Evolutionary conservation across 805 yeast species (phyloP).

Genomic region (Zygotorulaspora florentina): DNA sequence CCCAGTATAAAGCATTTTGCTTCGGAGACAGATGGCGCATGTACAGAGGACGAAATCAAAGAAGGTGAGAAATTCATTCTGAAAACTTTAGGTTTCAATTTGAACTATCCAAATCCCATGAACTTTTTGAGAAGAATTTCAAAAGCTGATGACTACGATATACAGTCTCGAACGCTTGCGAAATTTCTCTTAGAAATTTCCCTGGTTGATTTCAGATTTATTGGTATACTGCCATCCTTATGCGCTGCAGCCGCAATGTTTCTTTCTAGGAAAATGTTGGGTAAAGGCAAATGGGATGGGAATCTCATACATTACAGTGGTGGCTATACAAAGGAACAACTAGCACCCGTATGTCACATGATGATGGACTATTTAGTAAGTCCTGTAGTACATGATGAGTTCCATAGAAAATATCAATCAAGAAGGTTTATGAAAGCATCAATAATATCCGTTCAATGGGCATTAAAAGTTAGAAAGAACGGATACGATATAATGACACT

Average conservation of each 20-base stretch:
- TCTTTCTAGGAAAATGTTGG: conserved; percentile 71
- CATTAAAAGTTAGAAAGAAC: conserved; percentile 47
- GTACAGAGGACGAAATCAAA: conserved; percentile 75
- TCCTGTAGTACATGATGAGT: conserved; percentile 87
- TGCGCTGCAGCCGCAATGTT: conserved; percentile 91
- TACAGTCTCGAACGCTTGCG: conserved; percentile 84
- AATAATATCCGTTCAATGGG: conserved; percentile 78
- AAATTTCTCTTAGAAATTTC: conserved; percentile 81
- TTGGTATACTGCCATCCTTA: conserved; percentile 73
- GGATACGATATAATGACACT: conserved; percentile 38
- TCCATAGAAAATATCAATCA: conserved; percentile 88
- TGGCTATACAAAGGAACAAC: conserved; percentile 70
- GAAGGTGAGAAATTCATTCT: conserved; percentile 81
- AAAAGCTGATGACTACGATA: conserved; percentile 90
- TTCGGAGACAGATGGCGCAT: conserved; percentile 80
- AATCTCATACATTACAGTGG: conserved; percentile 89
- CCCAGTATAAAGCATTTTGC: conserved; percentile 87
- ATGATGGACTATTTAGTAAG: conserved; percentile 71
- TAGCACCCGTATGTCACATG: conserved; percentile 67
- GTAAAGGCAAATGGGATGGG: conserved; percentile 72
- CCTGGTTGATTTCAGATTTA: conserved; percentile 70
- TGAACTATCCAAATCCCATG: conserved; percentile 90
- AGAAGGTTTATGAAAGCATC: conserved; percentile 85
- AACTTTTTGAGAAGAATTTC: conserved; percentile 87
- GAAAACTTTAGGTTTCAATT: conserved; percentile 67